phyloP scores from a whole-genome alignment of 1,139 yeast species.

The Candida mesenterica region DNA sequence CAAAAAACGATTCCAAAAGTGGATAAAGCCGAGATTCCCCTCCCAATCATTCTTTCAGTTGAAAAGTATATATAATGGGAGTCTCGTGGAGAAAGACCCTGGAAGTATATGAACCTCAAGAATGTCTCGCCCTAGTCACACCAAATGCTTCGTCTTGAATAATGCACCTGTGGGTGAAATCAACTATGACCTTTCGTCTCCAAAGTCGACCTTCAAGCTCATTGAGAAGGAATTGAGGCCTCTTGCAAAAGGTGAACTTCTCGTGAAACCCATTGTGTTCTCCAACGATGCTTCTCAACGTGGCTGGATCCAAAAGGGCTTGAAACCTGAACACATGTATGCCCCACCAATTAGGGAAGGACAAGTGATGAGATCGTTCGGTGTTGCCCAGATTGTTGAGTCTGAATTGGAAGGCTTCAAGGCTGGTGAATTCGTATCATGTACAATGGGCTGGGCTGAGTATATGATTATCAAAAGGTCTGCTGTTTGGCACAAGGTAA shows the following conservation, averaged over 20 bases:
- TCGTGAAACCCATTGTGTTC: constrained; percentile 47
- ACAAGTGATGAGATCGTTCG: constrained; percentile 48
- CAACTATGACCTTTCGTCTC: constrained; percentile 24
- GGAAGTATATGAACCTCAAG: not conserved
- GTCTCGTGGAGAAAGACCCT: no score
- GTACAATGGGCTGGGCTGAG: constrained; percentile 5
- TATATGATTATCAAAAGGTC: constrained; percentile 2
- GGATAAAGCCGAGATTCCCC: constrained; percentile 2
- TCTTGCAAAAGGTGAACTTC: constrained; percentile 43
- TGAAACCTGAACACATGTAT: constrained; percentile 44
- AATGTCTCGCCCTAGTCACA: not conserved
- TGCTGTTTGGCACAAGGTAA: constrained; percentile 2
- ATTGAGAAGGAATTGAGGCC: constrained; percentile 20
- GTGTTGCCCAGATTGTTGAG: constrained; percentile 14
- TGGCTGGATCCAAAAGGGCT: constrained; percentile 52
- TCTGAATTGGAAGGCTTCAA: constrained; percentile 2
- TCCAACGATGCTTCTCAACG: constrained; percentile 71
- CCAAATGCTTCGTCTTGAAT: constrained; percentile 14
- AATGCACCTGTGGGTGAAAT: constrained; percentile 18
- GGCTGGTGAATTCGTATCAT: constrained; percentile 5
- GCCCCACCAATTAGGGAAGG: constrained; percentile 48
- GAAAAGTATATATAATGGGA: no score
- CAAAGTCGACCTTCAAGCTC: constrained; percentile 36
- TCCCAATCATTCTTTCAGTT: not conserved
- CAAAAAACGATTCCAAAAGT: not conserved